Conservation (phyloP, 805 yeast genomes). For the Spathaspora hagerdaliae region DNA sequence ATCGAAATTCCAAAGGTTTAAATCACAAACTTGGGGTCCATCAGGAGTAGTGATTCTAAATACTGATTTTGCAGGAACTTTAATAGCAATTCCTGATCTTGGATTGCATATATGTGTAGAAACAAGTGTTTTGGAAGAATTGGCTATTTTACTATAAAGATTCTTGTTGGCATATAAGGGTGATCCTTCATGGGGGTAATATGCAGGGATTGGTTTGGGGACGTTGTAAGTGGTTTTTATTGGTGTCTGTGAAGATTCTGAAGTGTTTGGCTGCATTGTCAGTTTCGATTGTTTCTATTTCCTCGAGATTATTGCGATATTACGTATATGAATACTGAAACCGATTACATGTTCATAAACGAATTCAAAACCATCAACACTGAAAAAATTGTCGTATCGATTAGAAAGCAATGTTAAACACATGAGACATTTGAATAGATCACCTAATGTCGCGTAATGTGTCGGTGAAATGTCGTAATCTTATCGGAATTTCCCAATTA, state of each 20-base stretch:
- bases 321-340: no score
- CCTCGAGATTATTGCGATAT: no score
- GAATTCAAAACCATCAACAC: no score
- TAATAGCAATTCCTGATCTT: constrained; percentile 58
- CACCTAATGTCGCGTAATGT: no score
- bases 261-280: neutral
- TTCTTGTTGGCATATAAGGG: constrained; percentile 48
- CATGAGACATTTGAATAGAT: no score
- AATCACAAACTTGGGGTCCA: constrained; percentile 70
- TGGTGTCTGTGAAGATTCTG: constrained; percentile 28
- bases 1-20: constrained; percentile 59
- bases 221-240: constrained; percentile 30
- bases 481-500: no score
- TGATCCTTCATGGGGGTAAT: constrained; percentile 52
- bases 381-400: no score
- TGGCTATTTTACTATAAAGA: constrained; percentile 44
- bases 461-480: no score
- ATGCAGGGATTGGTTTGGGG: constrained; percentile 51
- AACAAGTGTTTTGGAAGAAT: constrained; percentile 39
- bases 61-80: constrained; percentile 56
- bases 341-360: no score
- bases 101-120: constrained; percentile 45
- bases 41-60: constrained; percentile 61
- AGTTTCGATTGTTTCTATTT: no score
- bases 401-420: no score